Conservation (phyloP, 371 early-diverging fungal species). For the Mucor velutinosus region DNA sequence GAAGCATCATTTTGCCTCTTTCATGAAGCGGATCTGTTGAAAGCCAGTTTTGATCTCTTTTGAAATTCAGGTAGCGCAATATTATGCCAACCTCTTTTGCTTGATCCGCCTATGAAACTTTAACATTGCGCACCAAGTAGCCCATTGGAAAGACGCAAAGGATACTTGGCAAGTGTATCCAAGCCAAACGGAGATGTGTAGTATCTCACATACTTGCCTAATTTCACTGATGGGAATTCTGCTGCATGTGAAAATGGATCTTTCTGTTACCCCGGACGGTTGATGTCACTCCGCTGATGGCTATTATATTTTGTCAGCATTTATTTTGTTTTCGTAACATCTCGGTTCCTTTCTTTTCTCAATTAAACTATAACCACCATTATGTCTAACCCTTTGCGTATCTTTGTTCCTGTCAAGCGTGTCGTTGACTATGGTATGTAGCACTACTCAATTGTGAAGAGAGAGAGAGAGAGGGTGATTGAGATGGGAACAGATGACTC, state of each 20-base stretch:
- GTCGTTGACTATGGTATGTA: constrained; percentile 90
- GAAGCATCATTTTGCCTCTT: not conserved
- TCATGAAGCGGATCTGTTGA: not conserved
- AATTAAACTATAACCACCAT: not conserved
- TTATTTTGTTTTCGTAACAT: constrained; percentile 4
- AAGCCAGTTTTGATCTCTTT: constrained; percentile 3
- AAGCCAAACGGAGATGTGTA: not conserved
- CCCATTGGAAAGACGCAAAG: not conserved
- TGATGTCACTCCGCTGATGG: constrained; percentile 19
- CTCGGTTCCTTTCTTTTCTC: constrained; percentile 9
- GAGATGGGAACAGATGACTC: not conserved
- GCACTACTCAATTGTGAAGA: not conserved
- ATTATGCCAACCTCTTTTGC: not conserved
- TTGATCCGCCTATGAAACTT: not conserved
- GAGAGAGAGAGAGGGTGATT: not conserved
- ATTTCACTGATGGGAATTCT: constrained; percentile 7
- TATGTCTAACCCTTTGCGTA: constrained; percentile 62
- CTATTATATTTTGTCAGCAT: constrained; percentile 3
- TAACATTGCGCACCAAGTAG: not conserved
- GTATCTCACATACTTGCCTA: not conserved
- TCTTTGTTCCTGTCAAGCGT: constrained; percentile 95
- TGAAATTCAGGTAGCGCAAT: not conserved
- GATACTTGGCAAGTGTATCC: not conserved
- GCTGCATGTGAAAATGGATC: constrained; percentile 18
- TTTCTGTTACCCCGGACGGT: constrained; percentile 8